Evolutionary conservation across 495 filamentous ascomycete genomes (phyloP), one percentile per base, ranked within the genome.

Genomic region (Penicillium ucsense): DNA sequence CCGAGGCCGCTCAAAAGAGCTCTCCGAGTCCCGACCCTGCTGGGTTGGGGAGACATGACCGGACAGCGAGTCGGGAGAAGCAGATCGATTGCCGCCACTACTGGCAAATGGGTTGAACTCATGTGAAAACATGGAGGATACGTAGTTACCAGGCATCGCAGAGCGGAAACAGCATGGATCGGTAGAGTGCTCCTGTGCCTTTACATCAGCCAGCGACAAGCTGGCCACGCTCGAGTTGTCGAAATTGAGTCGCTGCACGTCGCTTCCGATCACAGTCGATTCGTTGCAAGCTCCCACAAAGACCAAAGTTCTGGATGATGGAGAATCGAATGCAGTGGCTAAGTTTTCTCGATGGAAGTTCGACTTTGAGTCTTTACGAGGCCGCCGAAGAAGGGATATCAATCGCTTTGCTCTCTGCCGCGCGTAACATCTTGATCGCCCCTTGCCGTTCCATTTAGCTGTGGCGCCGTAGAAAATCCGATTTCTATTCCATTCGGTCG

Each of bases 1-100:
- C 5, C 74, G 60, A 3, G 87, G 89, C 9, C 73, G 73, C 36
- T 83, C 80, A 5, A 86, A 73, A 54, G 87, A 89, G 38, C 76
- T 72, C 45, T 86, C 79, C 10, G 76, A 71, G 30, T 79, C 72
- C 41, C 72, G 64, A 37, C 83, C 81, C 35, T 80, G 20, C 20
- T 1, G 77, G 6, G 72, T 64, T 8, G 82, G 81, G 6, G 81
- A 88, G 8, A 66, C 63, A 42, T 75, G 72, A 29, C 80, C 81
- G 30, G 83, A 85, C 8, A 68, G 66, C 31, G 73, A 47, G 8
- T 69, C 69, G 5, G 66, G 56, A 41, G 66, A 65, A 0, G 62
- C 61, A 45, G 64, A 51, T 46, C 57, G 68, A 51, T 69, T 55
- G 42, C 67, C 63, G 57, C 56, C 64, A 44, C 68, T 43, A 20